Conservation (phyloP, 306 rosid genomes). For the Acacia acuminata region DNA sequence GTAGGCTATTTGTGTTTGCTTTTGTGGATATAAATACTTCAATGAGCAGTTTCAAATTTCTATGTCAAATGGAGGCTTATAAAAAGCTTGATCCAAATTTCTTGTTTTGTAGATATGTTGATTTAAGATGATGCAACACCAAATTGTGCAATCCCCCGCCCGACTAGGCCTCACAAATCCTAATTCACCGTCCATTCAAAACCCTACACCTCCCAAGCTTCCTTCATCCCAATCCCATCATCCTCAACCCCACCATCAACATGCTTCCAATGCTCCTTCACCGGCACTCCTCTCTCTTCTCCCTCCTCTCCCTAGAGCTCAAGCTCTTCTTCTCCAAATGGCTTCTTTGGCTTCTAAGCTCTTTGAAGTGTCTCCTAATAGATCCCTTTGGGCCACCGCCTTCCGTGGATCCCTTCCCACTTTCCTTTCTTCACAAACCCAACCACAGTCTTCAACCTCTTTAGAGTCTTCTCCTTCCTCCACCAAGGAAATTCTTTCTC, state of each 20-base stretch:
- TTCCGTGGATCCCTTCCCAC: slow-evolving; percentile 81
- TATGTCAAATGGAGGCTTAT: not conserved
- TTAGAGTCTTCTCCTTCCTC: slow-evolving; percentile 62
- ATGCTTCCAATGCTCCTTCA: slow-evolving; percentile 32
- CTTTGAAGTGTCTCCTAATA: slow-evolving; percentile 77
- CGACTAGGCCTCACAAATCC: slow-evolving; percentile 84
- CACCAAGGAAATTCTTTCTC: slow-evolving; percentile 69
- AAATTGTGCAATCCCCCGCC: slow-evolving; percentile 84
- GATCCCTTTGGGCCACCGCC: slow-evolving; percentile 67
- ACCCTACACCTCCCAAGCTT: slow-evolving; percentile 71
- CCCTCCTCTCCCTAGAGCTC: slow-evolving; percentile 89
- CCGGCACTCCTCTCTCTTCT: slow-evolving; percentile 76
- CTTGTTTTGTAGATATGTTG: not conserved
- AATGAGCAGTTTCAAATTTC: not conserved
- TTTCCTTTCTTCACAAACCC: slow-evolving; percentile 68
- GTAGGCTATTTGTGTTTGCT: not conserved
- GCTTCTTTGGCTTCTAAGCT: slow-evolving; percentile 73
- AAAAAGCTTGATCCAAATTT: not conserved
- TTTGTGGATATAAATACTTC: not conserved
- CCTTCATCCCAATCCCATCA: slow-evolving; percentile 55
- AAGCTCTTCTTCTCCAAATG: slow-evolving; percentile 85
- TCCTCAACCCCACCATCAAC: slow-evolving; percentile 39
- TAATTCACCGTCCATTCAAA: slow-evolving; percentile 71
- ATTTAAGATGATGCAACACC: slow-evolving; percentile 72
- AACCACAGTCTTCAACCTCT: slow-evolving; percentile 34